Conservation (phyloP, 768 basidiomycete genomes). For the Mrakia hoshinonis region DNA sequence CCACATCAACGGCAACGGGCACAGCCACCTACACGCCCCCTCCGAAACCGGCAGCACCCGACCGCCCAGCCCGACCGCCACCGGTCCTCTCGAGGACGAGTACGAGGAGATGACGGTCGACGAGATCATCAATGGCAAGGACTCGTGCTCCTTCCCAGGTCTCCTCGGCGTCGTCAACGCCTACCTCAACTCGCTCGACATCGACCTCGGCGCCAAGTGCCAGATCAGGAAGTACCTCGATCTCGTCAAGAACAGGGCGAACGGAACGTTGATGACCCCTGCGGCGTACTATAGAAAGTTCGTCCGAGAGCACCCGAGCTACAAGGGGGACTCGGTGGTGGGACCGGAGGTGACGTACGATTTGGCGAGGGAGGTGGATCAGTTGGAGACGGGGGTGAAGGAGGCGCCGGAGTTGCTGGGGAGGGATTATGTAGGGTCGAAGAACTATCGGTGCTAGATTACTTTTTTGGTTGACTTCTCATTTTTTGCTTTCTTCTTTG, state of each 20-base stretch:
- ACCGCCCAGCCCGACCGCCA: constrained; percentile 7
- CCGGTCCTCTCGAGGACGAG: constrained; percentile 50
- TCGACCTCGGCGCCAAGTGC: constrained; percentile 52
- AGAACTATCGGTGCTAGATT: not conserved
- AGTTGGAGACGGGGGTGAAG: constrained; percentile 8
- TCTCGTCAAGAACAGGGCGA: constrained; percentile 65
- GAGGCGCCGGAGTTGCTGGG: constrained; percentile 18
- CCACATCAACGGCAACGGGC: not conserved
- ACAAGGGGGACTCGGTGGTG: constrained; percentile 87
- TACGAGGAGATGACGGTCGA: constrained; percentile 86
- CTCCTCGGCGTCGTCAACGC: constrained; percentile 69
- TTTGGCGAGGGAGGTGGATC: constrained; percentile 33
- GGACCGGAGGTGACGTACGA: constrained; percentile 89
- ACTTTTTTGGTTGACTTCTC: not conserved
- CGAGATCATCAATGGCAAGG: constrained; percentile 93
- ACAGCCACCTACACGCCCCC: not conserved
- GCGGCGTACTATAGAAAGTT: constrained; percentile 92
- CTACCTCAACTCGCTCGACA: constrained; percentile 78
- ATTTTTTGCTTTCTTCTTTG: not conserved
- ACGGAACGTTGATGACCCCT: constrained; percentile 73
- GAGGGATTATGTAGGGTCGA: not conserved
- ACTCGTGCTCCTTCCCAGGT: constrained; percentile 60
- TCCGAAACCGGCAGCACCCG: not conserved
- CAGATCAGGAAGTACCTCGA: constrained; percentile 71
- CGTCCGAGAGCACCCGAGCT: constrained; percentile 79